Evolutionary conservation across 2,329 filamentous ascomycete species (phyloP).

Genomic region (Arthroderma sp.): DNA sequence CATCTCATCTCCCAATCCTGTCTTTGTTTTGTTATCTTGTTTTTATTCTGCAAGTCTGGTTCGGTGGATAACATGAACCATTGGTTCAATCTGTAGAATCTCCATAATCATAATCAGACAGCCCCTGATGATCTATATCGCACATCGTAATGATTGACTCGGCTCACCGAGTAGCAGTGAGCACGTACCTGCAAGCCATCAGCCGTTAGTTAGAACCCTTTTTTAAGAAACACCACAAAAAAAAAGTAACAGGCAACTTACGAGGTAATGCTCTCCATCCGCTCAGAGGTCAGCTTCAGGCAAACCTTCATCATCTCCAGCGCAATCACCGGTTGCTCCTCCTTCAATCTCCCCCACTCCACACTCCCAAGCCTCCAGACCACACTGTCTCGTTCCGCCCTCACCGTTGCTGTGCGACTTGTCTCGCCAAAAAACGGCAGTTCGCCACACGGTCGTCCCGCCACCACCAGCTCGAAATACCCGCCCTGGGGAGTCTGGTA

Average conservation of each 20-base stretch:
- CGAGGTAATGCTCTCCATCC: slow-evolving; percentile 62
- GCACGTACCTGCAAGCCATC: slow-evolving; percentile 5
- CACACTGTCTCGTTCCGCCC: slow-evolving; percentile 67
- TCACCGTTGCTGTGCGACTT: slow-evolving; percentile 69
- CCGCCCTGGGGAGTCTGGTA: slow-evolving; percentile 82
- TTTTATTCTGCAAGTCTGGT: too few species aligned
- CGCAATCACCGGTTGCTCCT: slow-evolving; percentile 61
- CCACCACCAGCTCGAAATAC: slow-evolving; percentile 82
- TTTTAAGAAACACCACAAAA: not conserved
- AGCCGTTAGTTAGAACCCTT: not conserved
- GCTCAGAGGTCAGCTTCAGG: slow-evolving; percentile 87
- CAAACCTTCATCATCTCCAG: slow-evolving; percentile 72
- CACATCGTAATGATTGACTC: not conserved
- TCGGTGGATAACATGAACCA: too few species aligned
- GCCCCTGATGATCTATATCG: too few species aligned
- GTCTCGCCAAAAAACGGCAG: slow-evolving; percentile 93
- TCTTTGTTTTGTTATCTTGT: too few species aligned
- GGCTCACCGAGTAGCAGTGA: slow-evolving; percentile 8
- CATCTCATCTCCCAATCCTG: too few species aligned
- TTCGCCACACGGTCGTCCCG: slow-evolving; percentile 90
- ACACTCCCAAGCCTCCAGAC: slow-evolving; percentile 66
- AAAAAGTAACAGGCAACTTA: slow-evolving; percentile 23
- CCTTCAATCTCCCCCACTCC: slow-evolving; percentile 60
- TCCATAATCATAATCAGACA: too few species aligned
- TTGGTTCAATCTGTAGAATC: too few species aligned